Base-by-base conservation (phyloP, 257 asterid species). In the Ehretia macrophylla region DNA sequence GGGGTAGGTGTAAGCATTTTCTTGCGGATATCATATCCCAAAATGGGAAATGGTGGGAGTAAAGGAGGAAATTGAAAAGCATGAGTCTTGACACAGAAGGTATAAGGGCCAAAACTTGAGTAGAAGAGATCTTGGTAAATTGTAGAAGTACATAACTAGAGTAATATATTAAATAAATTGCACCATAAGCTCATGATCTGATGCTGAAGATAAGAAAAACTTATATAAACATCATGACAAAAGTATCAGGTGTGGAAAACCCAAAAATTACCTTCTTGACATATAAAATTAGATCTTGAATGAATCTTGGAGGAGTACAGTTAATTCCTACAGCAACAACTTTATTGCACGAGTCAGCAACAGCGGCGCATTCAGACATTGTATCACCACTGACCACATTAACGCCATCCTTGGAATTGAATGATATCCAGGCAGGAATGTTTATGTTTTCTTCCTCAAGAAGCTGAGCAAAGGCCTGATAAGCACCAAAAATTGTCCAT, bases 301-400 rank as follows among this genome's bases (percentile, higher is more conserved):
- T 82, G 63, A 81, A 86, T 78, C 96, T 85, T 12, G 97, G 96
- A 11, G 97, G 97, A 21, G 97, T 87, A 60, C 96, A 90, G 59
- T 90, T 90, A 58, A 90, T 79, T 67, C 97, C 97, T 1, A 90
- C 88, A 8, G 94, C 86, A 47, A 87, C 81, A 67, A 90, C 67
- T 70, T 76, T 90, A 56, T 76, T 64, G 65, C 88, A 81, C 13
- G 84, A 81, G 51, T 84, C 96, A 27, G 88, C 95, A 75, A 85
- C 47, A 46, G 84, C 74, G 22, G 70, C 90, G 66, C 95, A 87
- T 46, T 85, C 93, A 20, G 76, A 58, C 64, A 90, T 69, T 62
- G 96, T 79, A 78, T 90, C 95, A 21, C 96, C 96, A 40, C 93
- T 83, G 60, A 87, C 96, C 74, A 85, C 88, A 56, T 84, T 77